Evolutionary conservation across 2,329 filamentous ascomycete species (phyloP).

Genomic region (Davidsoniella neocaledoniae): DNA sequence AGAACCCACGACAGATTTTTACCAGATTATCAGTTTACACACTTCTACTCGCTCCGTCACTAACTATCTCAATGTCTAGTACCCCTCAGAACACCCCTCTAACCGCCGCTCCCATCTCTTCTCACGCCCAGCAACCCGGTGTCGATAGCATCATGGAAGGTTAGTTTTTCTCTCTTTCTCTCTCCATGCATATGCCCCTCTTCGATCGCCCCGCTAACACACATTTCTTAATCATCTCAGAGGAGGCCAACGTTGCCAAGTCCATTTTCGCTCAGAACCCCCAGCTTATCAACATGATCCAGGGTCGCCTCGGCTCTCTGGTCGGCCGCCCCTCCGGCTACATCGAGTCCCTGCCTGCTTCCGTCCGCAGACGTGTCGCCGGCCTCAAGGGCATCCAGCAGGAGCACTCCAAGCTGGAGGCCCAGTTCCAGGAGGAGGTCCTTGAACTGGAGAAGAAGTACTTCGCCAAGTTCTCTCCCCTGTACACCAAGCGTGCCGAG

Average conservation of each 20-base stretch:
- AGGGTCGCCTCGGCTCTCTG: constrained; percentile 83
- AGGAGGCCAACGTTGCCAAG: constrained; percentile 53
- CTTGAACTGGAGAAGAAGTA: constrained; percentile 98
- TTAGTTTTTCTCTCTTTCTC: constrained; percentile 30
- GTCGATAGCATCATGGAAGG: constrained; percentile 95
- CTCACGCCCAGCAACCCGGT: constrained; percentile 87
- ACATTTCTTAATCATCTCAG: constrained; percentile 28
- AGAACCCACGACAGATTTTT: too few species aligned
- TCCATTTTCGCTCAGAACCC: constrained; percentile 94
- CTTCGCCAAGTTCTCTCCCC: constrained; percentile 93
- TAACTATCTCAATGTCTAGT: constrained; percentile 29
- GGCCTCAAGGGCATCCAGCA: constrained; percentile 97
- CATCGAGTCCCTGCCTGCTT: constrained; percentile 81
- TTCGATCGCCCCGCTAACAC: neutral
- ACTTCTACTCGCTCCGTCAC: neutral
- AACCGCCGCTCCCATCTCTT: constrained; percentile 91
- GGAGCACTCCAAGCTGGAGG: constrained; percentile 95
- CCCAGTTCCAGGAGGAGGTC: constrained; percentile 96
- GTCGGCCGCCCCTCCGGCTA: constrained; percentile 94
- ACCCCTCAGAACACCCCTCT: constrained; percentile 97
- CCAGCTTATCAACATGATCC: constrained; percentile 88
- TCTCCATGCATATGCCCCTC: neutral
- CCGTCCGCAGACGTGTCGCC: constrained; percentile 82
- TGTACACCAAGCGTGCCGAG: constrained; percentile 85
- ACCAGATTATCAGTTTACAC: too few species aligned